A percentile compares a stretch with the other conserved stretches of the same genome.
Evolutionary conservation across 2,329 filamentous ascomycete genomes (phyloP).

Genomic region (Rhexocercosporidium sp.): DNA sequence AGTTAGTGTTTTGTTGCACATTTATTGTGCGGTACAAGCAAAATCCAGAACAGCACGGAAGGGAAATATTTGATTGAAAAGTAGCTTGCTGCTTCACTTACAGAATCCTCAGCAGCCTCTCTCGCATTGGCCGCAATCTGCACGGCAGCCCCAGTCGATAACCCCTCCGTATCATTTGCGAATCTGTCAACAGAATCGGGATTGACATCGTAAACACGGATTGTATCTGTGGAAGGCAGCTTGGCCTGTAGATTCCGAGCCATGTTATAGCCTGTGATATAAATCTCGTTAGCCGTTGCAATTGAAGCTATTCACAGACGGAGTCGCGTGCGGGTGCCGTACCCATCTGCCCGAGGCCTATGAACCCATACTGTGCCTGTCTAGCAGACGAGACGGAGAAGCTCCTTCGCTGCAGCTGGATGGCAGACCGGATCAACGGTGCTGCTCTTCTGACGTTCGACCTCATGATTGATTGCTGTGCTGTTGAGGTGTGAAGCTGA

Average conservation of each 20-base stretch:
- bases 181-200: slow-evolving; percentile 60
- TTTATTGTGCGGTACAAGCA: slow-evolving; percentile 60
- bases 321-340: slow-evolving; percentile 37
- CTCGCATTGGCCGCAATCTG: slow-evolving; percentile 61
- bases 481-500: not conserved
- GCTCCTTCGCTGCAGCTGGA: slow-evolving; percentile 33
- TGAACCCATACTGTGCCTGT: slow-evolving; percentile 61
- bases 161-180: slow-evolving; percentile 49
- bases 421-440: slow-evolving; percentile 31
- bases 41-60: not conserved
- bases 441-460: slow-evolving; percentile 33
- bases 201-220: slow-evolving; percentile 72
- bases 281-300: slow-evolving; percentile 23
- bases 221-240: slow-evolving; percentile 63
- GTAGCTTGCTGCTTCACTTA: slow-evolving; percentile 44
- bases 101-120: slow-evolving; percentile 57
- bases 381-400: slow-evolving; percentile 54
- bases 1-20: slow-evolving; percentile 54
- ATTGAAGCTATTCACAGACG: slow-evolving; percentile 15
- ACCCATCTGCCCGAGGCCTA: slow-evolving; percentile 67
- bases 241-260: slow-evolving; percentile 72
- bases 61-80: slow-evolving; percentile 8
- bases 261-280: slow-evolving; percentile 68
- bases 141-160: slow-evolving; percentile 51
- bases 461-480: slow-evolving; percentile 36